These are phyloP conservation scores for Tuctoria greenei DNA, from an alignment of 176 grass and related monocot species.

Conservation along the genomic window DNA sequence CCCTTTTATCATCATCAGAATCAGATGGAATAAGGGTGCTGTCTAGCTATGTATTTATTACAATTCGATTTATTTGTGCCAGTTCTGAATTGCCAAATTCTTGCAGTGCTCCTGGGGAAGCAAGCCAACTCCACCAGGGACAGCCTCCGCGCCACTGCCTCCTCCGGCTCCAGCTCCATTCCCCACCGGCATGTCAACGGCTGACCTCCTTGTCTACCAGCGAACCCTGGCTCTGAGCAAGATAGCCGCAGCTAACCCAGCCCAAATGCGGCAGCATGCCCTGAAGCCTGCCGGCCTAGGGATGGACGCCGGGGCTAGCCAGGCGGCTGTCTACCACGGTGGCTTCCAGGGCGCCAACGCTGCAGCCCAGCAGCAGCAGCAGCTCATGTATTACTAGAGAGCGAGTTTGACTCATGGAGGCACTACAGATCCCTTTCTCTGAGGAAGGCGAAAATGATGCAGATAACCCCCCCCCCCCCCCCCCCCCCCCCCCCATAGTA, in stretches of 20 bases:
- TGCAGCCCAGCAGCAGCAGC: slow-evolving; percentile 38
- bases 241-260: slow-evolving; percentile 53
- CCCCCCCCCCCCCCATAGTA: not conserved
- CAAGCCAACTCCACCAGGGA: slow-evolving; percentile 90
- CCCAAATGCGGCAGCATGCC: slow-evolving; percentile 65
- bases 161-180: slow-evolving; percentile 60
- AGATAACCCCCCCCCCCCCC: slow-evolving; percentile 10
- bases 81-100: slow-evolving; percentile 23
- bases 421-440: not conserved
- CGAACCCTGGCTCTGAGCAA: slow-evolving; percentile 69
- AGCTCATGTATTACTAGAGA: slow-evolving; percentile 91
- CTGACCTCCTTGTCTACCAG: slow-evolving; percentile 74
- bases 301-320: slow-evolving; percentile 65
- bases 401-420: slow-evolving; percentile 15
- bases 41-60: not conserved
- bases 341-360: slow-evolving; percentile 60
- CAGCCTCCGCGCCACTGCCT: slow-evolving; percentile 64
- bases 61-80: not conserved
- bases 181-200: slow-evolving; percentile 44
- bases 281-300: slow-evolving; percentile 68
- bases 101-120: slow-evolving; percentile 96
- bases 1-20: not conserved
- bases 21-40: not conserved
- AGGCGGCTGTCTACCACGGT: slow-evolving; percentile 77
- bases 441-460: slow-evolving; percentile 15